Conservation (phyloP, 177 flowering plant genomes). For the Vitis hybrid region DNA sequence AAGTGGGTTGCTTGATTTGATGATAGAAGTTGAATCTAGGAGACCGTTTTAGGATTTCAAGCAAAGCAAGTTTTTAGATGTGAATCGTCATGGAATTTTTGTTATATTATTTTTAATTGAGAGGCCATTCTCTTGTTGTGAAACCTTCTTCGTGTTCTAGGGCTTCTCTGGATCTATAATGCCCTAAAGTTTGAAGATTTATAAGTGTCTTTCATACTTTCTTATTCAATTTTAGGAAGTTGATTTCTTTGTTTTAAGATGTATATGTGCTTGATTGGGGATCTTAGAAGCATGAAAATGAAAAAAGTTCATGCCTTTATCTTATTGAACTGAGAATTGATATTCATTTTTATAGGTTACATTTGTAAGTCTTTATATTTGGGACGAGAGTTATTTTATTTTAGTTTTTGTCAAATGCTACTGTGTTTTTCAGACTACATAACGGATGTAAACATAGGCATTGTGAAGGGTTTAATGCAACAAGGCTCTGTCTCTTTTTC, state of each 20-base stretch:
- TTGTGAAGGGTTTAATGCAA: no score
- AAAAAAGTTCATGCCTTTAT: neutral
- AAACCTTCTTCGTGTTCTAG: neutral
- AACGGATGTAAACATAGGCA: no score
- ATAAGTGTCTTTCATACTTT: neutral
- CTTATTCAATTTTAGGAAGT: neutral
- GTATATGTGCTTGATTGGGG: neutral
- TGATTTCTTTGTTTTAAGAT: neutral
- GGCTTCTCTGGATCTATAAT: conserved; percentile 23
- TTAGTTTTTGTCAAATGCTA: no score
- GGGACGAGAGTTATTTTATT: no score
- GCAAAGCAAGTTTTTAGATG: conserved; percentile 41
- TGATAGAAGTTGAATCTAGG: conserved; percentile 12
- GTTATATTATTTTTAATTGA: conserved; percentile 11
- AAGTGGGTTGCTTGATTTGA: conserved; percentile 12
- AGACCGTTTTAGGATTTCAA: conserved; percentile 13
- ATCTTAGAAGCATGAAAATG: neutral
- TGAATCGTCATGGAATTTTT: conserved; percentile 18
- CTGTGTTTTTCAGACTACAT: rapidly evolving
- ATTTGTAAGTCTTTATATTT: no score
- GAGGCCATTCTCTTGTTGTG: neutral
- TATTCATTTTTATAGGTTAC: no score
- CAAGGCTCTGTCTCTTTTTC: no score
- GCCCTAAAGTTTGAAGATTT: conserved; percentile 6
- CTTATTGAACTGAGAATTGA: neutral